Evolutionary conservation across 2,329 filamentous ascomycete genomes (phyloP).

Genomic region (Hymenoscyphus salicellus): DNA sequence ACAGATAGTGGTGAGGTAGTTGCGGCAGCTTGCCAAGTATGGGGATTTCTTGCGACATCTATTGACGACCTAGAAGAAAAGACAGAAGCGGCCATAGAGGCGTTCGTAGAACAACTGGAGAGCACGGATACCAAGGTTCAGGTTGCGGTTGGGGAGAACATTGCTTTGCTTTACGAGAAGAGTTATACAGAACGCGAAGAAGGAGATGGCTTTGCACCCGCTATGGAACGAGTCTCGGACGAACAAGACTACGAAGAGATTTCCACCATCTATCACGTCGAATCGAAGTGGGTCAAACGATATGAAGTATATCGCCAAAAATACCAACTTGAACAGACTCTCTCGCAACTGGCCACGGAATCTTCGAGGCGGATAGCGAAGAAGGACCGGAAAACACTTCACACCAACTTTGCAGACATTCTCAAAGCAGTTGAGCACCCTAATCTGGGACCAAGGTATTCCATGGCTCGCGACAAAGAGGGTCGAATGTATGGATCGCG

Average conservation of each 20-base stretch:
- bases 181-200: conserved; percentile 47
- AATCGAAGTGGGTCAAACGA: conserved; percentile 53
- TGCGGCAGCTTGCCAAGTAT: conserved; percentile 63
- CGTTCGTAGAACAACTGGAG: conserved; percentile 68
- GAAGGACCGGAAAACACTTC: conserved; percentile 64
- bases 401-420: conserved; percentile 64
- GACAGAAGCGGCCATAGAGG: conserved; percentile 63
- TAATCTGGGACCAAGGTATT: conserved; percentile 62
- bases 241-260: conserved; percentile 29
- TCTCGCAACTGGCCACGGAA: conserved; percentile 57
- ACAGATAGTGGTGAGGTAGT: conserved; percentile 60
- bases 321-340: conserved; percentile 56
- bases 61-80: conserved; percentile 63
- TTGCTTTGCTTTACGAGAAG: conserved; percentile 69
- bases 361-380: conserved; percentile 63
- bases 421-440: conserved; percentile 65
- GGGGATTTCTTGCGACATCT: conserved; percentile 65
- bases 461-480: conserved; percentile 60
- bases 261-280: conserved; percentile 18
- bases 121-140: conserved; percentile 60
- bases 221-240: conserved; percentile 42
- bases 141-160: conserved; percentile 68
- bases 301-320: conserved; percentile 67
- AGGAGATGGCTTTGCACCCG: conserved; percentile 39
- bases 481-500: conserved; percentile 60